Conservation (phyloP, 148 eudicot species). For the Gaultheria prostrata region DNA sequence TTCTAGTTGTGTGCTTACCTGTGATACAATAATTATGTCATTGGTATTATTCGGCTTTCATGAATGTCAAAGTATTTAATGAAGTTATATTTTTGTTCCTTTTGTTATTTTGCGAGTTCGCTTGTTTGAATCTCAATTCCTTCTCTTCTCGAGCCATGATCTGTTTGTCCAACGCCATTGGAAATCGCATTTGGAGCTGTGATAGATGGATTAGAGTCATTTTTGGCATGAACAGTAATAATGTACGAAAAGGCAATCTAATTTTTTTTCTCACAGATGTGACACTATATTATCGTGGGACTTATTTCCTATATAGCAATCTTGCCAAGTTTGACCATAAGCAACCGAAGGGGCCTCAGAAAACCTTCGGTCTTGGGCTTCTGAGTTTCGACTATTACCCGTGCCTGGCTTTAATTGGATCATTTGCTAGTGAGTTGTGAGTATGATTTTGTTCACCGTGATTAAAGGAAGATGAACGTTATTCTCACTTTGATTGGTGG, state of each 20-base stretch:
- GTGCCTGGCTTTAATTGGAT: not conserved
- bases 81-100: conserved; percentile 1
- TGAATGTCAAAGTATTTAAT: not conserved
- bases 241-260: too few relatives aligned
- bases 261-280: too few relatives aligned
- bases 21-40: not conserved
- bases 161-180: not conserved
- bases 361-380: not conserved
- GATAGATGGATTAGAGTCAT: not conserved
- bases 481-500: too few relatives aligned
- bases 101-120: not conserved
- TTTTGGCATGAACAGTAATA: not conserved
- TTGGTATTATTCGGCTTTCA: not conserved
- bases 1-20: not conserved
- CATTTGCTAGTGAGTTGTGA: not conserved
- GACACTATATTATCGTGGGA: too few relatives aligned
- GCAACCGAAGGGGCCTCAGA: not conserved
- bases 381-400: not conserved
- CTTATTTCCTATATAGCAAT: too few relatives aligned
- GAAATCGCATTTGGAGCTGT: too few relatives aligned
- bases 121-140: not conserved
- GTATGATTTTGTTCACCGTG: too few relatives aligned
- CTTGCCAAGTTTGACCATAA: too few relatives aligned
- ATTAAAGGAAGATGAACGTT: too few relatives aligned
- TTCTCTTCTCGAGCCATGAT: not conserved